Evolutionary conservation across 345 rosid genomes (phyloP).

Genomic region (Salix purpurea): DNA sequence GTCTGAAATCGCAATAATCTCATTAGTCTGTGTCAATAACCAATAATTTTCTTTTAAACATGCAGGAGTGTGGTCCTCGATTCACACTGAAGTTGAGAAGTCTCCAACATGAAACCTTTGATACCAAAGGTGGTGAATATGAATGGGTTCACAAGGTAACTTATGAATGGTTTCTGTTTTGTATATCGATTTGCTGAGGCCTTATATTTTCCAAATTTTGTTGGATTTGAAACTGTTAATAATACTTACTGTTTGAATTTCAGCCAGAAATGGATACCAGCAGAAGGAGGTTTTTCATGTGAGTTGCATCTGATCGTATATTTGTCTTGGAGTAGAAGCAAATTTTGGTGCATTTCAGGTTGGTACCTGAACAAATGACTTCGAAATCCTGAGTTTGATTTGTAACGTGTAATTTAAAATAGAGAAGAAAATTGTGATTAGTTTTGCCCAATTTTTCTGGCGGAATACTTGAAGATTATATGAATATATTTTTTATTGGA

Average conservation of each 20-base stretch:
- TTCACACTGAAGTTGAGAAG: constrained; percentile 76
- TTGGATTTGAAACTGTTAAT: constrained; percentile 5
- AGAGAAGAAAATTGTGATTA: neutral
- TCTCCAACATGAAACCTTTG: constrained; percentile 92
- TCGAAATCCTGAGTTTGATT: neutral
- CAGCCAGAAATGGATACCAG: constrained; percentile 97
- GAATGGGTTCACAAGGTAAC: constrained; percentile 98
- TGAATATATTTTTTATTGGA: neutral
- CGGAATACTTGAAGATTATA: neutral
- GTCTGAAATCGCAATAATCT: neutral
- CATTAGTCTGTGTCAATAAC: too few relatives aligned
- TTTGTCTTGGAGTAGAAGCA: neutral
- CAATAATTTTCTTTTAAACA: neutral
- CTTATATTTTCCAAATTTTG: neutral
- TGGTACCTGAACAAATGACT: neutral
- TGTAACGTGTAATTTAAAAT: neutral
- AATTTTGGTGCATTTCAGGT: neutral
- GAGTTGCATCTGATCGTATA: constrained; percentile 15
- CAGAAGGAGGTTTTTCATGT: constrained; percentile 91
- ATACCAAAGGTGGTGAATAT: constrained; percentile 74
- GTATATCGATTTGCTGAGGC: neutral
- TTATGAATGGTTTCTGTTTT: neutral
- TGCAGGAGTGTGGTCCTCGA: constrained; percentile 88
- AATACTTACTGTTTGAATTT: neutral
- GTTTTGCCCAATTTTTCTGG: constrained; percentile 5